phyloP scores from a whole-genome alignment of 2,329 filamentous ascomycete species.

The Ploettnerulaceae sp. region DNA sequence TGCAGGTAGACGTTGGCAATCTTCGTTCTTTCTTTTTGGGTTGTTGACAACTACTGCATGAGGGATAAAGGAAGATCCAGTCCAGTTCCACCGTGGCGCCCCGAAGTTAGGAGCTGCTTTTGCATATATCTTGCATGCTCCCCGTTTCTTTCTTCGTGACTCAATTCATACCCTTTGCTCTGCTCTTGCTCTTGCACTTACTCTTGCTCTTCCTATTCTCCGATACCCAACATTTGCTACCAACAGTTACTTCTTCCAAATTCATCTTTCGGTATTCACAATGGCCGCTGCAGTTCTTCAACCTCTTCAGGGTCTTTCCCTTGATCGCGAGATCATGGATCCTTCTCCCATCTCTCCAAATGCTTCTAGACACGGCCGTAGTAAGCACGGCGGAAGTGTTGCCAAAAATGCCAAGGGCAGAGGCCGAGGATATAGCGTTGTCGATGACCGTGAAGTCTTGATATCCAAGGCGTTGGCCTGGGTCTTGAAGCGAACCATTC shows the following conservation, averaged over 20 bases:
- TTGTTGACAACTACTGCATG: conserved; percentile 14
- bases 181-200: conserved; percentile 2
- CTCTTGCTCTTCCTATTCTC: conserved; percentile 10
- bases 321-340: conserved; percentile 32
- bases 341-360: conserved; percentile 32
- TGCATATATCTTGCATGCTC: conserved; percentile 16
- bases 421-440: conserved; percentile 38
- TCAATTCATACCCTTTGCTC: conserved; percentile 2
- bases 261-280: conserved; percentile 14
- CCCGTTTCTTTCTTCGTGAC: conserved; percentile 1
- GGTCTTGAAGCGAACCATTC: conserved; percentile 38
- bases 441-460: conserved; percentile 39
- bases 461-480: conserved; percentile 41
- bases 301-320: conserved; percentile 26
- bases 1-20: conserved; percentile 11
- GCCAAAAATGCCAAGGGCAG: conserved; percentile 33
- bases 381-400: conserved; percentile 31
- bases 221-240: conserved; percentile 9
- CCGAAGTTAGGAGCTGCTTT: not conserved
- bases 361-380: conserved; percentile 31
- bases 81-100: conserved; percentile 11
- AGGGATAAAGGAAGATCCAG: conserved; percentile 12
- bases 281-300: conserved; percentile 32
- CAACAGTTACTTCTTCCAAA: conserved; percentile 6
- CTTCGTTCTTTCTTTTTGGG: conserved; percentile 10